These are phyloP conservation scores for Aspergillus wentii DNA, from an alignment of 495 filamentous ascomycete genomes.

Conservation along the genomic window DNA sequence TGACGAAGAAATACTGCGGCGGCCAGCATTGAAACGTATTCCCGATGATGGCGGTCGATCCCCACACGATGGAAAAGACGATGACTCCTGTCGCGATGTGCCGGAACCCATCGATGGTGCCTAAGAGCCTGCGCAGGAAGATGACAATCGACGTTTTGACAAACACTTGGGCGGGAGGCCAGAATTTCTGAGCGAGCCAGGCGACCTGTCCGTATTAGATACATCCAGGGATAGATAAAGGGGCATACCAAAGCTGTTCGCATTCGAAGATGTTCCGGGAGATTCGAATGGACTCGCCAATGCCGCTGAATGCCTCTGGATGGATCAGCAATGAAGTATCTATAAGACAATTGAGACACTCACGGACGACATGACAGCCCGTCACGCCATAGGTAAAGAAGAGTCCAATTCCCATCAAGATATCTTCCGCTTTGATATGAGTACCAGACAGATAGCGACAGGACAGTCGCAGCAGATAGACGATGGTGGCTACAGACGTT, in stretches of 20 bases:
- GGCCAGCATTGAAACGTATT: slow-evolving; percentile 25
- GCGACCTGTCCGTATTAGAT: too few relatives aligned
- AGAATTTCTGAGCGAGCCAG: slow-evolving; percentile 21
- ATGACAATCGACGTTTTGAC: slow-evolving; percentile 31
- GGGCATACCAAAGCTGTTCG: too few relatives aligned
- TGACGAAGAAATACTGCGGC: slow-evolving; percentile 21
- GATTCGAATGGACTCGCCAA: too few relatives aligned
- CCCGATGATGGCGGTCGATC: slow-evolving; percentile 13
- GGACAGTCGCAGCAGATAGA: slow-evolving; percentile 9
- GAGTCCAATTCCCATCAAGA: slow-evolving; percentile 12
- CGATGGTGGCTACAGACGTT: slow-evolving; percentile 7
- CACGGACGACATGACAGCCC: too few relatives aligned
- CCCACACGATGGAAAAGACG: slow-evolving; percentile 13
- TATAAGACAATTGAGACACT: too few relatives aligned
- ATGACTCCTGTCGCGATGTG: slow-evolving; percentile 6
- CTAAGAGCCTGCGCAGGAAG: slow-evolving; percentile 20
- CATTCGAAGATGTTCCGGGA: too few relatives aligned
- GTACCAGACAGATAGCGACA: slow-evolving; percentile 3
- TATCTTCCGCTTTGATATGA: slow-evolving; percentile 6
- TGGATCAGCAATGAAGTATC: too few relatives aligned
- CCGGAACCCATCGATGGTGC: slow-evolving; percentile 6
- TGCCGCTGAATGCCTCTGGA: too few relatives aligned
- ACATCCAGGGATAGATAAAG: too few relatives aligned
- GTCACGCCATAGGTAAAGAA: slow-evolving; percentile 9
- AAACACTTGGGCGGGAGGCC: slow-evolving; percentile 20